Evolutionary conservation across 2,329 filamentous ascomycete species (phyloP).

Genomic region (Helotiales sp.): DNA sequence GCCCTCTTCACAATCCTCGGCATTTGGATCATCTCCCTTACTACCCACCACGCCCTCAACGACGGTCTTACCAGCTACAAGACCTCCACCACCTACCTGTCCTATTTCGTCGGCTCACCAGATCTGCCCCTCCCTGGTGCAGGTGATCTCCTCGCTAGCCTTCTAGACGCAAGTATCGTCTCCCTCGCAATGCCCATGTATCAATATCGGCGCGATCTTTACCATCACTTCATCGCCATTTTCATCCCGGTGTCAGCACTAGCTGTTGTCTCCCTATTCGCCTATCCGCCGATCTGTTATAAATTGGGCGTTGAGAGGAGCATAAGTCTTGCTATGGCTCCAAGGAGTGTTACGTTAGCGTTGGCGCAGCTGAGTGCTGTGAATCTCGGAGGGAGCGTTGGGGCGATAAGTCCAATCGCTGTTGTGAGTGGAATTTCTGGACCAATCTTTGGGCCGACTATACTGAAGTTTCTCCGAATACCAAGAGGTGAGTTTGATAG

Average conservation of each 20-base stretch:
- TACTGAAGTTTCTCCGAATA: not conserved
- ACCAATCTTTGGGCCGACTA: not conserved
- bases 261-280: not conserved
- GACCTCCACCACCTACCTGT: not conserved
- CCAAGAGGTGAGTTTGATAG: not conserved
- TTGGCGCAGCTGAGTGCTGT: not conserved
- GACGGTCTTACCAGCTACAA: not conserved
- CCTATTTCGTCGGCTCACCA: not conserved
- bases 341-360: not conserved
- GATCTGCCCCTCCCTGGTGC: not conserved
- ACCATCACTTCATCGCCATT: not conserved
- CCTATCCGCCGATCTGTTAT: not conserved
- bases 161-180: not conserved
- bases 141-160: not conserved
- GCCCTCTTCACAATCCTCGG: not conserved
- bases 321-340: not conserved
- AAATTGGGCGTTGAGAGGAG: not conserved
- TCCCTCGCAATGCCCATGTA: not conserved
- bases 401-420: not conserved
- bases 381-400: not conserved
- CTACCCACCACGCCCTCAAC: not conserved
- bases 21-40: not conserved
- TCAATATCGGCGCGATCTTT: not conserved
- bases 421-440: not conserved
- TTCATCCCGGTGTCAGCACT: not conserved